Conservation (phyloP, 164 flowering plant genomes). For the Vitis amurensis region DNA sequence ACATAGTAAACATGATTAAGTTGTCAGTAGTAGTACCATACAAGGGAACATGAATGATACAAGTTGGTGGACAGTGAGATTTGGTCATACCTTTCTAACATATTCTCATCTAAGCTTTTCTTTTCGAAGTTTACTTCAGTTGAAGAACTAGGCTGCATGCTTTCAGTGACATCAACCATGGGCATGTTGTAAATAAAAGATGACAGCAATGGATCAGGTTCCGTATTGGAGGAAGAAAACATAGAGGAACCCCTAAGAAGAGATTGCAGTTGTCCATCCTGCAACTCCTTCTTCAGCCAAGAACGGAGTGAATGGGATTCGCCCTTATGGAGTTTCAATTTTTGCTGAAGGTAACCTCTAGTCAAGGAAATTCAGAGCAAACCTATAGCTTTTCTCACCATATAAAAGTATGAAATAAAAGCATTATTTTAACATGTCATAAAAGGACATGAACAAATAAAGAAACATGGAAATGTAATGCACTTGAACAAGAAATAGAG, state of each 20-base stretch:
- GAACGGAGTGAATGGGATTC: constrained; percentile 27
- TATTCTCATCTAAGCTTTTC: constrained; percentile 17
- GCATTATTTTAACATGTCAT: not conserved
- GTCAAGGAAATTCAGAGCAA: constrained; percentile 37
- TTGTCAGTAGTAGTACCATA: not conserved
- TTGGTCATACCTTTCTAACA: constrained; percentile 32
- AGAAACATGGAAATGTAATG: no score
- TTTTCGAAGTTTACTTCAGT: constrained; percentile 18
- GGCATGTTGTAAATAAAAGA: constrained; percentile 34
- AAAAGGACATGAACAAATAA: not conserved
- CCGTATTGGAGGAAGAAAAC: constrained; percentile 27
- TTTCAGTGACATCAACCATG: constrained; percentile 15
- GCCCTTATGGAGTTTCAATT: constrained; percentile 22
- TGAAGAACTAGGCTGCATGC: constrained; percentile 19
- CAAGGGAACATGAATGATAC: not conserved
- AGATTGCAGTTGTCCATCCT: constrained; percentile 28
- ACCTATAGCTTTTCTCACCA: not conserved
- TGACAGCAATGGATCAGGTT: constrained; percentile 43
- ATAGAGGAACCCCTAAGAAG: constrained; percentile 16
- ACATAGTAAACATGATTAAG: not conserved
- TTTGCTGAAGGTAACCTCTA: constrained; percentile 35
- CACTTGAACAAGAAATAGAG: no score
- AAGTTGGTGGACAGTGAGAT: not conserved
- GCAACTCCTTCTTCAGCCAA: constrained; percentile 33
- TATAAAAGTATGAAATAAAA: not conserved